phyloP scores from a whole-genome alignment of 495 filamentous ascomycete genomes.

The Penicillium samsonianum region DNA sequence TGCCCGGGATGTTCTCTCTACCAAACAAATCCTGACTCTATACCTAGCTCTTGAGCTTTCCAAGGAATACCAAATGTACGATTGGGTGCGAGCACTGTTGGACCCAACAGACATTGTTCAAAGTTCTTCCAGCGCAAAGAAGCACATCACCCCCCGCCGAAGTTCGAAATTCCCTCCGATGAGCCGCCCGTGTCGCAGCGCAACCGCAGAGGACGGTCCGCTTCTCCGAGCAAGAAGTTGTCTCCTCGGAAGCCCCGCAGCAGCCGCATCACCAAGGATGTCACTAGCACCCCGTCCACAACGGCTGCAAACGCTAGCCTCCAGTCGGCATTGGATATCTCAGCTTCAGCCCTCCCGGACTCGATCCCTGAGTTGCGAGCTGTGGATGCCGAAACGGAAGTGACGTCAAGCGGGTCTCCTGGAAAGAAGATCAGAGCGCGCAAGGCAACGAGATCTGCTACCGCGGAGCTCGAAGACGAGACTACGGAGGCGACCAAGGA shows the following conservation, averaged over 20 bases:
- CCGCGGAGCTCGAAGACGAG: slow-evolving; percentile 38
- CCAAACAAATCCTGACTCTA: slow-evolving; percentile 6
- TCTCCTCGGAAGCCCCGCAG: slow-evolving; percentile 75
- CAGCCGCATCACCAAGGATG: slow-evolving; percentile 57
- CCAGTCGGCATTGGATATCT: slow-evolving; percentile 51
- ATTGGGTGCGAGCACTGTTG: slow-evolving; percentile 88
- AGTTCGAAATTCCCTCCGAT: slow-evolving; percentile 55
- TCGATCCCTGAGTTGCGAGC: slow-evolving; percentile 19
- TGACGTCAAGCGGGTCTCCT: slow-evolving; percentile 27
- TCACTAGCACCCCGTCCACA: slow-evolving; percentile 43
- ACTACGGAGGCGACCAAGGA: slow-evolving; percentile 25
- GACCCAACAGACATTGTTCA: slow-evolving; percentile 71
- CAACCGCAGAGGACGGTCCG: slow-evolving; percentile 55
- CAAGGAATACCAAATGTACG: slow-evolving; percentile 75
- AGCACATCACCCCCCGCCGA: slow-evolving; percentile 73
- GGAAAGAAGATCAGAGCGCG: slow-evolving; percentile 37
- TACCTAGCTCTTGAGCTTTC: slow-evolving; percentile 74
- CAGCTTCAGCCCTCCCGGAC: slow-evolving; percentile 36
- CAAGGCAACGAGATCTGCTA: slow-evolving; percentile 35
- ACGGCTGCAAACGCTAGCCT: slow-evolving; percentile 51
- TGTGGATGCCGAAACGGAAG: slow-evolving; percentile 34
- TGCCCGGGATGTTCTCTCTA: neutral
- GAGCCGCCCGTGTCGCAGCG: slow-evolving; percentile 37
- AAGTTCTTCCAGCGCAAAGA: slow-evolving; percentile 56
- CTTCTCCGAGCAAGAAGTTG: slow-evolving; percentile 59